phyloP scores from a whole-genome alignment of 2,329 filamentous ascomycete genomes.

The Lecanoromycetidae sp. region DNA sequence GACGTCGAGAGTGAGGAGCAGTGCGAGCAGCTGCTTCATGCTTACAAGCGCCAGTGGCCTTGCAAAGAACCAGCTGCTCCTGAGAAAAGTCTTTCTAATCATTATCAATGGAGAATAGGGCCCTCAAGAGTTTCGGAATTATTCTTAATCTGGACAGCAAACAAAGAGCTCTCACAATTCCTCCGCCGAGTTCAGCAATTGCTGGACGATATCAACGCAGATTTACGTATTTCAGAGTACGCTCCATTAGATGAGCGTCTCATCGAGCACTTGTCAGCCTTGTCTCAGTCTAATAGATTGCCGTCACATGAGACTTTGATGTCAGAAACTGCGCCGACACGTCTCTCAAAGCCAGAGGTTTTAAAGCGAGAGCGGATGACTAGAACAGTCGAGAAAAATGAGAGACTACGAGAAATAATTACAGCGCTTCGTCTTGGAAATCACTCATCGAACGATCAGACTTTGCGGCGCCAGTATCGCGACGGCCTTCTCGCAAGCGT shows the following conservation, averaged over 20 bases:
- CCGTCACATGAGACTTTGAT: not conserved
- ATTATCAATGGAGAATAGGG: not conserved
- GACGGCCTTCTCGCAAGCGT: not conserved
- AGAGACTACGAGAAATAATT: not conserved
- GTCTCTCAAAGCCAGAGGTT: not conserved
- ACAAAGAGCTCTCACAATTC: not conserved
- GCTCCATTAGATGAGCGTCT: not conserved
- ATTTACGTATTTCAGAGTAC: too few relatives aligned
- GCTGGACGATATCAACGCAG: not conserved
- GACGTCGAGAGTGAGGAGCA: not conserved
- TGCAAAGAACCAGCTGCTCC: not conserved
- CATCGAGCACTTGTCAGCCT: not conserved
- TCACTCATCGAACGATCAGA: not conserved
- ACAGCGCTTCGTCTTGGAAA: not conserved
- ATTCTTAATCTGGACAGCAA: not conserved
- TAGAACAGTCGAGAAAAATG: not conserved
- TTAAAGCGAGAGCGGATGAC: not conserved
- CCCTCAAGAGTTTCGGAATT: not conserved
- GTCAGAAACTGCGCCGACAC: not conserved
- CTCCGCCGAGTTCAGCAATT: not conserved
- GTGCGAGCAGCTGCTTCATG: not conserved
- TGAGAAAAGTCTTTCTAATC: not conserved
- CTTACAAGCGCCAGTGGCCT: not conserved
- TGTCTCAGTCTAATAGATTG: not conserved
- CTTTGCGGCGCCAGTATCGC: not conserved